Conservation (phyloP, 495 filamentous ascomycete species). For the Ramalina peruviana region DNA sequence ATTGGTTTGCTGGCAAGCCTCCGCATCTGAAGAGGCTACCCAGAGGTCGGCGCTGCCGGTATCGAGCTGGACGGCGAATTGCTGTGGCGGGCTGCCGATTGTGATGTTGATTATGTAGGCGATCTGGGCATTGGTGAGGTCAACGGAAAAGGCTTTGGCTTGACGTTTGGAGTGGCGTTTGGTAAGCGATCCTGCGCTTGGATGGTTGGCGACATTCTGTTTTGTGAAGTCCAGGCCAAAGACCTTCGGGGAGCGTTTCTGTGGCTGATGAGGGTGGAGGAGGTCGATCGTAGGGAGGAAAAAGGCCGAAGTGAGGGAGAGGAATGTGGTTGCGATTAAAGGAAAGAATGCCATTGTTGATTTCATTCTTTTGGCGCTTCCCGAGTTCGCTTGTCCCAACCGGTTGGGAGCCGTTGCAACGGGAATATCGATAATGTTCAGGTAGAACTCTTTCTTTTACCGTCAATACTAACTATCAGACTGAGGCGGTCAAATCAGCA, state of each 20-base stretch:
- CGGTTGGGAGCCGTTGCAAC: no score
- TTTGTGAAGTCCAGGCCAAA: constrained; percentile 7
- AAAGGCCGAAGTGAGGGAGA: not conserved
- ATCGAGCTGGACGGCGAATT: constrained; percentile 48
- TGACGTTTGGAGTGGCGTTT: constrained; percentile 9
- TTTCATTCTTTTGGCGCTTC: no score
- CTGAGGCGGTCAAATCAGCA: no score
- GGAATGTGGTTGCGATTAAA: no score
- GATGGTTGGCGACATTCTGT: not conserved
- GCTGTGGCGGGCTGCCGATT: constrained; percentile 49
- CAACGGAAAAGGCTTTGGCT: not conserved
- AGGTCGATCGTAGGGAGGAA: not conserved
- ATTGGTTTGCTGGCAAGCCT: constrained; percentile 28
- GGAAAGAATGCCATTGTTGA: no score
- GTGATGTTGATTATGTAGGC: constrained; percentile 52
- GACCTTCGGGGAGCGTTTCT: constrained; percentile 6
- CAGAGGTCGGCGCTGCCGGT: constrained; percentile 76
- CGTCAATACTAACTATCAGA: no score
- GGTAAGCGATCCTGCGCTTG: not conserved
- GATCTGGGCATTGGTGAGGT: not conserved
- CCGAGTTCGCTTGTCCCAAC: no score
- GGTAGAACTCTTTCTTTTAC: not conserved
- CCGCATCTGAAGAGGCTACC: constrained; percentile 51
- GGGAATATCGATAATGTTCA: not conserved
- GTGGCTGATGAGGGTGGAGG: not conserved